Base-by-base conservation (phyloP, 768 basidiomycete genomes). In the Piloderma croceum region DNA sequence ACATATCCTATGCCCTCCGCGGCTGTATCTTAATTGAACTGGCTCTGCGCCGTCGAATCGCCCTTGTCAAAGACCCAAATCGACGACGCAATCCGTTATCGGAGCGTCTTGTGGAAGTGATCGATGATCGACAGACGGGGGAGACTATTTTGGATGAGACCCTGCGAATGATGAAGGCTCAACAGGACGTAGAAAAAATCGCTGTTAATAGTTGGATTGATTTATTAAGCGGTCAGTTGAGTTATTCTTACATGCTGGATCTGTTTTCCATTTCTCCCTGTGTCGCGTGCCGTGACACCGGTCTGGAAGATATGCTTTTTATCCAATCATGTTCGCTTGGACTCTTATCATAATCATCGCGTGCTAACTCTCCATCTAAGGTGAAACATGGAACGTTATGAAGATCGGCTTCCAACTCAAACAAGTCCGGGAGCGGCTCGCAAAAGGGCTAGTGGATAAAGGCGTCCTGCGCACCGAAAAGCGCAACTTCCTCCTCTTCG, bases 311-410 rank as follows among this genome's bases (percentile, higher is more conserved):
- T n/a, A n/a, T 15, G 27, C 27, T 9, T 15, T 22, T 18, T 35
- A n/a, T 19, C 24, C 24, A 21, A 5, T 35, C 21, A 10, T 7
- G 20, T 24, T 33, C 17, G 21, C 35, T 9, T n/a, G n/a, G n/a
- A n/a, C n/a, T 20, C 35, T 27, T 21, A 25, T 36, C 31, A 13
- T 20, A 25, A 25, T 18, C 17, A 21, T 37, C 24, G 20, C 17
- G 24, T 19, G 29, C 37, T 33, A 19, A 12, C 18, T 34, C 10
- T 23, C 24, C n/a, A 32, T 20, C 13, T 6, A 56, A 97, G 93
- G 94, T 41, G 94, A 99, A 68, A 98, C 94, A 35, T 99, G 94
- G 94, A 99, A 98, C 63, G 92, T 99, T 6, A 91, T 97, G 84
- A 98, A 98, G 67, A 98, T 99, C 40, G 93, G 93, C 18, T 99